A percentile compares a stretch with the other conserved stretches of the same genome.
Conservation (phyloP, 495 filamentous ascomycete genomes). For the Extremus antarcticus region DNA sequence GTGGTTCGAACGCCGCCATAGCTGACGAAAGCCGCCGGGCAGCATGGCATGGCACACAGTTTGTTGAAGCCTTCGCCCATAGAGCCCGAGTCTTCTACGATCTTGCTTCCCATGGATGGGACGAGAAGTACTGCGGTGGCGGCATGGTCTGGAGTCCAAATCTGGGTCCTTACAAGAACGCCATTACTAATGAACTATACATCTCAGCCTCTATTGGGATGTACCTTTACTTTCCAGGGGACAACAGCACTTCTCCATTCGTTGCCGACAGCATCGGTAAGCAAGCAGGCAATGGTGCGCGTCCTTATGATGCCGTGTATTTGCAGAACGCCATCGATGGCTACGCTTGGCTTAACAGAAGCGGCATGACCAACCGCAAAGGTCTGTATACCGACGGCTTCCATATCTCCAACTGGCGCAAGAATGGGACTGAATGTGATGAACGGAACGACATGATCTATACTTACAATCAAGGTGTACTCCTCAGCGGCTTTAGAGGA, state of each 20-base stretch:
- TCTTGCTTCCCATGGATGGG: slow-evolving; percentile 69
- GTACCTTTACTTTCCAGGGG: slow-evolving; percentile 86
- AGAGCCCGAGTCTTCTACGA: slow-evolving; percentile 85
- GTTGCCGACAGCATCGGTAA: slow-evolving; percentile 10
- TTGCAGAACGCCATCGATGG: slow-evolving; percentile 61
- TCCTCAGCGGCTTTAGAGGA: slow-evolving; percentile 75
- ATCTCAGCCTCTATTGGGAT: slow-evolving; percentile 76
- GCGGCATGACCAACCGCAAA: slow-evolving; percentile 70
- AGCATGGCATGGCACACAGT: slow-evolving; percentile 67
- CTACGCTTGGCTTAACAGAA: slow-evolving; percentile 66
- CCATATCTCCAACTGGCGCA: slow-evolving; percentile 62
- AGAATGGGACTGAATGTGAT: slow-evolving; percentile 57
- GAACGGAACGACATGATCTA: slow-evolving; percentile 77
- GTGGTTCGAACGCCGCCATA: slow-evolving; percentile 1
- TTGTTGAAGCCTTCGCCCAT: slow-evolving; percentile 70
- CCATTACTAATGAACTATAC: slow-evolving; percentile 89
- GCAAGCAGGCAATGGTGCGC: not conserved
- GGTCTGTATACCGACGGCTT: slow-evolving; percentile 85
- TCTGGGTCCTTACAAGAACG: slow-evolving; percentile 84
- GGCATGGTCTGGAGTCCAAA: slow-evolving; percentile 91
- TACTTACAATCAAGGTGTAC: slow-evolving; percentile 91
- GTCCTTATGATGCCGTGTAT: slow-evolving; percentile 49
- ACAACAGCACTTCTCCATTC: slow-evolving; percentile 61
- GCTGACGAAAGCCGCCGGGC: not conserved
- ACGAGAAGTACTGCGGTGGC: slow-evolving; percentile 67